Evolutionary conservation across 2,329 filamentous ascomycete genomes (phyloP), one percentile per base, ranked within the genome.

Genomic region (Chrysosphaeria jannelii): DNA sequence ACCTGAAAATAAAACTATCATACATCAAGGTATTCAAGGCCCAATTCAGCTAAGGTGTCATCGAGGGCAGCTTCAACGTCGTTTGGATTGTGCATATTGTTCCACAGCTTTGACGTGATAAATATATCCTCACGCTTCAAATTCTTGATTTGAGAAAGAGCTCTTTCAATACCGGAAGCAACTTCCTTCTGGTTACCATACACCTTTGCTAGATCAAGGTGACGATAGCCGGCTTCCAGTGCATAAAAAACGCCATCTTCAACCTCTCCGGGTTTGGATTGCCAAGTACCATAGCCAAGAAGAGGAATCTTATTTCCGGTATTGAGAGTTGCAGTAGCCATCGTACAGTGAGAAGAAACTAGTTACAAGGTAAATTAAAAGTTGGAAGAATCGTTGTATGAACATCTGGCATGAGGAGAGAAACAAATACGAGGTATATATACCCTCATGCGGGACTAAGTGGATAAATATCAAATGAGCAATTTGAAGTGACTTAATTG

Each of bases 61-160:
- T 56, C 41, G 10, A 58, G 46, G 3, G 45, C 51, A 24, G 42
- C 39, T 33, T 51, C 49, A 17, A 59, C 47, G 27, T 55, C 42
- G 19, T 51, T 17, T 2, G 26, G 19, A 10, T 8, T 41, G 33
- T 58, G 54, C 19, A 51, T 42, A 8, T 46, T 57, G 41, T 61
- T 61, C 57, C 57, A 65, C 8, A 64, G 43, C 43, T 66, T 66
- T 30, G 50, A 52, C n/a, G 58, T 63, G 24, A 58, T 18, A 39
- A 53, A 45, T 13, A 30, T 26, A 7, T 30, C 23, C 11, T 24
- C 23, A 19, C 30, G 29, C 8, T 26, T 22, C 6, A 32, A 24
- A 13, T 29, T 29, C 8, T 23, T 22, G n/a, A 18, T 18, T n/a
- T 18, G 7, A 7, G 7, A 7, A n/a, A 18, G 16, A 6, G 17